These are phyloP conservation scores for Priceomyces castillae DNA, from an alignment of 805 yeast genomes.

Conservation along the genomic window DNA sequence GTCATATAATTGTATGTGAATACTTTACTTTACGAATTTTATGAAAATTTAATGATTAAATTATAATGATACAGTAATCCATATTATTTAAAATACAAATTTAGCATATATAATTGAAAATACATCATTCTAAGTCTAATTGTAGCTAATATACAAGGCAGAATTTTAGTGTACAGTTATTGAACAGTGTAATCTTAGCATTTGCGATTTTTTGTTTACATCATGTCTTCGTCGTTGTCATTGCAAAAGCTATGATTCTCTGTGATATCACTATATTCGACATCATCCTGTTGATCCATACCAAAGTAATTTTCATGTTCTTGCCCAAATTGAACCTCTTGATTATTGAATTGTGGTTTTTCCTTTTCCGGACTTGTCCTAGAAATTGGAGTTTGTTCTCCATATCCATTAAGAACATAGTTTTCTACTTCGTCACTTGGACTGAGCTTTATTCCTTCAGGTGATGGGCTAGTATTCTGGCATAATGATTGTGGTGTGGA, in stretches of 20 bases:
- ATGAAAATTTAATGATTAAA: too few relatives aligned
- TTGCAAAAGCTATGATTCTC: background rate
- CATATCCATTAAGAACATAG: conserved; percentile 36
- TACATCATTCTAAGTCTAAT: background rate
- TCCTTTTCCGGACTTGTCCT: conserved; percentile 1
- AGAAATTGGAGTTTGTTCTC: conserved; percentile 13
- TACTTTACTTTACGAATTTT: too few relatives aligned
- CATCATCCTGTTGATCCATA: conserved; percentile 22
- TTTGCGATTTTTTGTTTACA: conserved; percentile 4
- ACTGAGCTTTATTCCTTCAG: conserved; percentile 24
- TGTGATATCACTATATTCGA: conserved; percentile 10
- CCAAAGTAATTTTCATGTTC: conserved; percentile 41
- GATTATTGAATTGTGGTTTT: background rate
- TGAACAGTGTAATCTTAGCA: background rate
- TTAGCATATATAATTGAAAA: background rate
- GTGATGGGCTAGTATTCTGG: conserved; percentile 12
- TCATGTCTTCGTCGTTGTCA: conserved; percentile 10
- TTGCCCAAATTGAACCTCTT: conserved; percentile 17
- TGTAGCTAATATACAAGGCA: conserved; percentile 3
- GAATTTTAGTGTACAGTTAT: background rate
- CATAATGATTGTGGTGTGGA: conserved; percentile 24
- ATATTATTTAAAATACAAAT: background rate
- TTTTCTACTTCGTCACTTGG: conserved; percentile 39
- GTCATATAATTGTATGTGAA: background rate
- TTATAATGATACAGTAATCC: too few relatives aligned